These are phyloP conservation scores for Cytospora chrysosperma DNA, from an alignment of 2,329 filamentous ascomycete species.

Conservation along the genomic window DNA sequence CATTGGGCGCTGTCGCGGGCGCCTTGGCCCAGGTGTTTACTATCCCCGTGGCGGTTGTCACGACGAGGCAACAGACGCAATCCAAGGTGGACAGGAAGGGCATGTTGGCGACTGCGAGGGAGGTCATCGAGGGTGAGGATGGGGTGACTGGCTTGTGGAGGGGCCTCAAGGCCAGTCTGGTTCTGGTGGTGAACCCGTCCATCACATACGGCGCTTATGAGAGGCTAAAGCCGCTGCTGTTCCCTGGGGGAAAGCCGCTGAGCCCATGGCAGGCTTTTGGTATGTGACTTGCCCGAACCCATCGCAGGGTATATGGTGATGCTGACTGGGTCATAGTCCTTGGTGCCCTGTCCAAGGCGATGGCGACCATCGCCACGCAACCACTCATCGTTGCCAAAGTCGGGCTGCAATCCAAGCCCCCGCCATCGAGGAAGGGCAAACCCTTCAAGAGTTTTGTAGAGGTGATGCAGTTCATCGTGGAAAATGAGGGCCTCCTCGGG, in stretches of 20 bases:
- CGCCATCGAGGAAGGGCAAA: constrained; percentile 78
- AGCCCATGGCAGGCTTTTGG: constrained; percentile 86
- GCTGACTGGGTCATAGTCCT: constrained; percentile 58
- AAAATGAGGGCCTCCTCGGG: constrained; percentile 79
- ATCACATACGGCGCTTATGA: constrained; percentile 99
- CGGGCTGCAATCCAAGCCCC: constrained; percentile 89
- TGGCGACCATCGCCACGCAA: constrained; percentile 90
- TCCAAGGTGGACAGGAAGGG: constrained; percentile 80
- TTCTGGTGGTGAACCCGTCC: constrained; percentile 91
- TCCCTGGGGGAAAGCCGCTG: constrained; percentile 68
- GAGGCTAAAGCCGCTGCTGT: constrained; percentile 74
- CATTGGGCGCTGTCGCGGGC: constrained; percentile 81
- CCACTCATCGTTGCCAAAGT: constrained; percentile 98
- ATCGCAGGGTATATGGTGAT: neutral
- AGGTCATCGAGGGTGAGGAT: constrained; percentile 88
- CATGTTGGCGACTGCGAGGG: constrained; percentile 79
- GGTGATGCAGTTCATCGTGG: constrained; percentile 90
- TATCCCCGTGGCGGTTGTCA: constrained; percentile 93
- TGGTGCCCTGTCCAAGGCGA: constrained; percentile 86
- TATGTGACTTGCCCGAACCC: constrained; percentile 49
- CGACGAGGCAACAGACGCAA: constrained; percentile 94
- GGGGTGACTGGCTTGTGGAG: constrained; percentile 89
- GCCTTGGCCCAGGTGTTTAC: constrained; percentile 94
- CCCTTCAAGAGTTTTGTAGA: constrained; percentile 92
- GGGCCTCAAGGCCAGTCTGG: constrained; percentile 91